Evolutionary conservation across 345 rosid genomes (phyloP), one percentile per base, ranked within the genome.

Genomic region (Populus davidiana): DNA sequence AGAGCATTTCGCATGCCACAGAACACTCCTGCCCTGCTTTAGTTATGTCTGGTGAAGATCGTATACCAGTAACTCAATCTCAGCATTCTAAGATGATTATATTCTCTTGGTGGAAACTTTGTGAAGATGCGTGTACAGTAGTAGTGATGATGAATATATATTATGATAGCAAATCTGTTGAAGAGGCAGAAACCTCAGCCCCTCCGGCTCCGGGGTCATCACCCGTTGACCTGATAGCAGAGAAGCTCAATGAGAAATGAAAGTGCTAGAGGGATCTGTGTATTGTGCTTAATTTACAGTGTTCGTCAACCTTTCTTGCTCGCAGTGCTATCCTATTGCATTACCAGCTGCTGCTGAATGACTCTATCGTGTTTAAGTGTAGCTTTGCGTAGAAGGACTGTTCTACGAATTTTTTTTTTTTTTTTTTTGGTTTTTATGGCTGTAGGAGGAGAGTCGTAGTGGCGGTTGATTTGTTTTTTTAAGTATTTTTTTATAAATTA

Each of bases 1-100:
- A 85, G 77, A 81, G 89, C 72, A 59, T 87, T 43, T 88, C 93
- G 50, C 91, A 84, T 83, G 91, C 90, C 62, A 84, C 88, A 6
- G 96, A 92, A 82, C 99, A 92, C 80, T 88, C 93, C 47, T 86
- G 75, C 77, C 88, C 91, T n/a, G 98, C 97, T 29, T 67, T 90
- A 71, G 72, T 93, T 69, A 77, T 86, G 75, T 79, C 93, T 14
- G 71, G 79, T 10, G 85, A 82, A 79, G 79, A 72, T 71, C 70
- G 80, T 41, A 33, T 33, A 27, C 69, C 17, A 9, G 54, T 65
- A 69, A 72, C 66, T 76, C 77, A 76, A 71, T 74, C 31, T 78
- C 85, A 36, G 85, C 83, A 41, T 81, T 70, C 49, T 81, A 81
- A 70, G 85, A 73, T 39, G 79, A 33, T 27, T 1, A 27, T 1